Conservation (phyloP, 768 basidiomycete genomes). For the Lactarius akahatsu region DNA sequence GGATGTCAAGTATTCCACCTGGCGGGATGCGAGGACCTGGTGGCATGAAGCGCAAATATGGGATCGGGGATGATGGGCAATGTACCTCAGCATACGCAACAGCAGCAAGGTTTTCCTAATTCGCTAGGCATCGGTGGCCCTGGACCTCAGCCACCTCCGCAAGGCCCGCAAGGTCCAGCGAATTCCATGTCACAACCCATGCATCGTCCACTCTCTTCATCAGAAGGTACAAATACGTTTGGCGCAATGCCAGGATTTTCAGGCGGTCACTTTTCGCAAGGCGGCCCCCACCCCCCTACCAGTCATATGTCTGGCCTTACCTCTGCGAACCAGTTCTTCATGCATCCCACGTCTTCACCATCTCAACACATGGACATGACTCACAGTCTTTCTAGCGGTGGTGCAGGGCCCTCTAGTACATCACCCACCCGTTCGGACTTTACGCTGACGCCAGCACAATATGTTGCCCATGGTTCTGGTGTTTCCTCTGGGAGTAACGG, state of each 20-base stretch:
- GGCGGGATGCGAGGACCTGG: slow-evolving; percentile 42
- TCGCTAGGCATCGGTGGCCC: slow-evolving; percentile 18
- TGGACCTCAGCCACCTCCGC: slow-evolving; percentile 15
- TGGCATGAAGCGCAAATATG: slow-evolving; percentile 41
- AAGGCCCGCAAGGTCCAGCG: slow-evolving; percentile 19
- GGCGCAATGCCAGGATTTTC: slow-evolving; percentile 14
- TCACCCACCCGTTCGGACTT: slow-evolving; percentile 46
- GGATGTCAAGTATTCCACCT: slow-evolving; percentile 32
- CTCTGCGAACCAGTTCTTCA: slow-evolving; percentile 38
- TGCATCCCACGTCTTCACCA: slow-evolving; percentile 48
- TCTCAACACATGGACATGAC: slow-evolving; percentile 45
- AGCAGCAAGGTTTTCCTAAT: slow-evolving; percentile 22
- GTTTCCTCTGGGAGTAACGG: slow-evolving; percentile 20
- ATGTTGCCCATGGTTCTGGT: slow-evolving; percentile 45
- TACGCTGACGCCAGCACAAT: slow-evolving; percentile 62
- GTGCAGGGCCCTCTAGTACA: slow-evolving; percentile 38
- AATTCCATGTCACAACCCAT: slow-evolving; percentile 20
- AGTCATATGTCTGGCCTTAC: slow-evolving; percentile 15
- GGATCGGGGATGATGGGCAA: slow-evolving; percentile 51
- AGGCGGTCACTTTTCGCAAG: slow-evolving; percentile 32
- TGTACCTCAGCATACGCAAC: slow-evolving; percentile 37
- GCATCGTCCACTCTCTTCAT: slow-evolving; percentile 19
- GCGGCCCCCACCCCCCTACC: slow-evolving; percentile 32
- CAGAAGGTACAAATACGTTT: slow-evolving; percentile 18
- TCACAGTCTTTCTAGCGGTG: slow-evolving; percentile 41